Evolutionary conservation across 768 basidiomycete species (phyloP), one percentile per base, ranked within the genome.

Genomic region (Leccinum rimulosum): DNA sequence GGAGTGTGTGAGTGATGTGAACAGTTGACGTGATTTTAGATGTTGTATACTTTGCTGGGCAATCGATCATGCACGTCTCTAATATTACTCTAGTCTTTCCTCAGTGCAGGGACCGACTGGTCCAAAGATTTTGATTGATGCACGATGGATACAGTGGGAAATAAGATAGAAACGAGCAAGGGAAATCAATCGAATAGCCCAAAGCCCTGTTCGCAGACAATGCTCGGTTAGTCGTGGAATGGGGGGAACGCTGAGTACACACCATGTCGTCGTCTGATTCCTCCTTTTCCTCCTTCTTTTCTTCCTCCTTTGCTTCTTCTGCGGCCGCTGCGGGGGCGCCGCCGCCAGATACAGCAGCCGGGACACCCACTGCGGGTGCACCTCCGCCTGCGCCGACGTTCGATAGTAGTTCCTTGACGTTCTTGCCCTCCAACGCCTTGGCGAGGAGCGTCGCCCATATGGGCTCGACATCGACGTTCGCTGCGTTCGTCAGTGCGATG

Each of bases 401-500:
- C 62, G 91, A 89, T 65, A 99, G 84, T 55, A 98, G 83, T 50
- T 95, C 94, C 79, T 93, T 98, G 70, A 99, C 85, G 80, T 98
- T 86, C 84, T 96, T 97, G 70, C 95, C 96, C 78, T 96, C 95
- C 55, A 99, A 87, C 36, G 97, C 96, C 77, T 97, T 98, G 62
- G 96, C 91, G 72, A 99, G 92, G 69, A 99, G 89, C 14, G 89
- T 77, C 59, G 95, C 95, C 97, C 97, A 98, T 81, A 99, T 98
- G 58, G 95, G 84, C 78, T 98, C 97, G 60, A 97, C 70, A 27
- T 97, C 95, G 63, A 93, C 80, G 58, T 79, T 78, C 55, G 96
- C 97, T 56, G 93, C 95, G 57, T 73, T 75, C 68, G 91, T 93
- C 73, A 98, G 75, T n/a, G 93, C 80, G 68, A 80, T 60, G 73